These are phyloP conservation scores for Magnusiomyces paraingens DNA, from an alignment of 1,139 yeast genomes.

Conservation along the genomic window DNA sequence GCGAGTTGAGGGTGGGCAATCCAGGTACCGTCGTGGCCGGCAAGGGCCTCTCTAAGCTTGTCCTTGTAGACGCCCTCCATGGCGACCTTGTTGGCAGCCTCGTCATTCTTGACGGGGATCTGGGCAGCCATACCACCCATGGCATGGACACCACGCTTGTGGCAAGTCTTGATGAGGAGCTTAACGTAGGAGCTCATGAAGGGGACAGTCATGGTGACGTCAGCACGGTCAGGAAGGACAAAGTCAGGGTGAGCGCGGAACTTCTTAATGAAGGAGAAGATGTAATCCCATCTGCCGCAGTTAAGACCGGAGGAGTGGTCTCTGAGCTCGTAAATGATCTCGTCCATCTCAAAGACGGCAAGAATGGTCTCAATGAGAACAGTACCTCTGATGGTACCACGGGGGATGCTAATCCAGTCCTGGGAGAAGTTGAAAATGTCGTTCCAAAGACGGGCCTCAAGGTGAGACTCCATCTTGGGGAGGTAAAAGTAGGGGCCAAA, in stretches of 20 bases:
- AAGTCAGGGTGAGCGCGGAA: constrained; percentile 58
- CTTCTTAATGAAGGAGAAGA: constrained; percentile 64
- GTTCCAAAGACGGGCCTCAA: constrained; percentile 75
- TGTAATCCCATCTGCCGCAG: constrained; percentile 83
- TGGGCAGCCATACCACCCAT: constrained; percentile 87
- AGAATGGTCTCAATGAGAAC: constrained; percentile 70
- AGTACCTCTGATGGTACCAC: constrained; percentile 75
- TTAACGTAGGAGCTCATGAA: constrained; percentile 68
- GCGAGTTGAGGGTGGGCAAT: constrained; percentile 79
- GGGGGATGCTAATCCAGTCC: constrained; percentile 56
- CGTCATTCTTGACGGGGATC: constrained; percentile 68
- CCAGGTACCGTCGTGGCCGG: constrained; percentile 81
- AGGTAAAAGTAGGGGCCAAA: constrained; percentile 72
- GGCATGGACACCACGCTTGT: constrained; percentile 69
- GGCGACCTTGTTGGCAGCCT: constrained; percentile 55
- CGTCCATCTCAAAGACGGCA: constrained; percentile 78
- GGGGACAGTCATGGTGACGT: constrained; percentile 69
- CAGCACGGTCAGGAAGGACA: constrained; percentile 65
- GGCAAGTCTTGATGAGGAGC: constrained; percentile 62
- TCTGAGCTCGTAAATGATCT: constrained; percentile 67
- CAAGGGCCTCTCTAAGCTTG: constrained; percentile 65
- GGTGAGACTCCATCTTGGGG: constrained; percentile 76
- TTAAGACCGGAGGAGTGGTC: constrained; percentile 71
- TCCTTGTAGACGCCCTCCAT: constrained; percentile 68
- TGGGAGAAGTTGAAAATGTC: constrained; percentile 65